A percentile compares a stretch with the other conserved stretches of the same genome.
Conservation (phyloP, 2,329 filamentous ascomycete genomes). For the Aspergillus unguis region DNA sequence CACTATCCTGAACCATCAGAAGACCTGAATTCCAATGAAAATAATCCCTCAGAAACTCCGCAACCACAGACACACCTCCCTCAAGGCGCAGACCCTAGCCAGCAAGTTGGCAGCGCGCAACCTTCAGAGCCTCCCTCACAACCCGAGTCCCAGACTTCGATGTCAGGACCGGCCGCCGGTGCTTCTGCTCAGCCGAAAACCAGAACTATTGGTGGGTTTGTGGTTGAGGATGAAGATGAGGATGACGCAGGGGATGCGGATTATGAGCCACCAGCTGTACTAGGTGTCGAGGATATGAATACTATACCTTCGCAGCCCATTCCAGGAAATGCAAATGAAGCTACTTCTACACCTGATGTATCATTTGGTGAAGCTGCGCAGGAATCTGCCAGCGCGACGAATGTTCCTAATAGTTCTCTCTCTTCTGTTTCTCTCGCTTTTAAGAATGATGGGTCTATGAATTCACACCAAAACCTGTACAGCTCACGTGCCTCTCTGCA, state of each 20-base stretch:
- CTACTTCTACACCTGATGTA: constrained; percentile 57
- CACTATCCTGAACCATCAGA: constrained; percentile 35
- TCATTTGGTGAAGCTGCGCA: constrained; percentile 57
- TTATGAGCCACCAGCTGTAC: constrained; percentile 54
- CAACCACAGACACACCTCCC: constrained; percentile 22
- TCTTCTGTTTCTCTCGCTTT: constrained; percentile 46
- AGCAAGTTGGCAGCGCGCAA: constrained; percentile 26
- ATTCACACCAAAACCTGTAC: constrained; percentile 37
- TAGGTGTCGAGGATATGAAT: constrained; percentile 49
- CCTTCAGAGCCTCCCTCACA: constrained; percentile 33
- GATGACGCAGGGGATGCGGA: constrained; percentile 50
- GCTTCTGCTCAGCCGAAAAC: constrained; percentile 42
- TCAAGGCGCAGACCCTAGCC: constrained; percentile 29
- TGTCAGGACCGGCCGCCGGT: constrained; percentile 28
- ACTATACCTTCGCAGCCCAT: constrained; percentile 52
- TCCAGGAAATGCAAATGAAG: constrained; percentile 57
- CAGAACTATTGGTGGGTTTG: constrained; percentile 59
- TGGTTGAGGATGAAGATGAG: constrained; percentile 61
- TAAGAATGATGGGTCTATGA: constrained; percentile 40
- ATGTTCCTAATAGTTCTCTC: constrained; percentile 52
- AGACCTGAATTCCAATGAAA: constrained; percentile 32
- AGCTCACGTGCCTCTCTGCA: constrained; percentile 32
- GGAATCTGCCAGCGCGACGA: constrained; percentile 46
- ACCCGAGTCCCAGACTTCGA: constrained; percentile 34
- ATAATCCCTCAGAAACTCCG: constrained; percentile 22